phyloP scores from a whole-genome alignment of 495 filamentous ascomycete species.

The Aspergillus nidulans region DNA sequence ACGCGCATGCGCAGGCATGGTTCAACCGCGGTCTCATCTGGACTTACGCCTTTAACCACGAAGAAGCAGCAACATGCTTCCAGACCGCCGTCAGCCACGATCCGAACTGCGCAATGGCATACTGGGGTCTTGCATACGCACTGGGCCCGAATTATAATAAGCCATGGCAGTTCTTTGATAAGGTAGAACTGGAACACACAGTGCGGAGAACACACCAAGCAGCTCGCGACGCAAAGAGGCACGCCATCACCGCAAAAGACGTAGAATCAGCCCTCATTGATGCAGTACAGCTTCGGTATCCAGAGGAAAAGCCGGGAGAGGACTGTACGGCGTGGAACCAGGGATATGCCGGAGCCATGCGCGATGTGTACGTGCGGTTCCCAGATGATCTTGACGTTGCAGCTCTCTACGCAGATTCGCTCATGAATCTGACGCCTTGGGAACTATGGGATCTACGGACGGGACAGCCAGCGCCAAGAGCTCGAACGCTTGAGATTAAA shows the following conservation, averaged over 20 bases:
- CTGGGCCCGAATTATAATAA: conserved; percentile 73
- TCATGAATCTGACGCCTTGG: conserved; percentile 71
- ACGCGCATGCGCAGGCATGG: conserved; percentile 22
- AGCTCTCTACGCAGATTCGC: conserved; percentile 57
- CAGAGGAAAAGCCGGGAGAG: conserved; percentile 30
- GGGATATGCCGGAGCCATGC: conserved; percentile 59
- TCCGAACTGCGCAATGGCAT: conserved; percentile 53
- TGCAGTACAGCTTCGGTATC: conserved; percentile 54
- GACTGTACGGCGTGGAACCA: conserved; percentile 51
- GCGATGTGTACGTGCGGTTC: conserved; percentile 47
- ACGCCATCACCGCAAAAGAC: conserved; percentile 19
- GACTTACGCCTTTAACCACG: conserved; percentile 30
- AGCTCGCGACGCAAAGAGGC: conserved; percentile 34
- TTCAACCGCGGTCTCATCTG: conserved; percentile 27
- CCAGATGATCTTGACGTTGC: conserved; percentile 56
- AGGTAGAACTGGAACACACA: conserved; percentile 45
- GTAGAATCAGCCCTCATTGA: conserved; percentile 54
- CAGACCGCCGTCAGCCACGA: conserved; percentile 48
- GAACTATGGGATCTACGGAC: conserved; percentile 58
- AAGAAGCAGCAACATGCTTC: conserved; percentile 21
- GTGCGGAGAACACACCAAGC: conserved; percentile 44
- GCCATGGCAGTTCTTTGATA: conserved; percentile 63
- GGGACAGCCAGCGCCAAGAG: conserved; percentile 48
- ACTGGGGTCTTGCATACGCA: conserved; percentile 64
- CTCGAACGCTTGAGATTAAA: conserved; percentile 56